Percentiles rank a stretch among this genome's conserved stretches.
These are phyloP conservation scores for Takashimella koratensis DNA, from an alignment of 1,284 basidiomycete genomes.

Conservation along the genomic window DNA sequence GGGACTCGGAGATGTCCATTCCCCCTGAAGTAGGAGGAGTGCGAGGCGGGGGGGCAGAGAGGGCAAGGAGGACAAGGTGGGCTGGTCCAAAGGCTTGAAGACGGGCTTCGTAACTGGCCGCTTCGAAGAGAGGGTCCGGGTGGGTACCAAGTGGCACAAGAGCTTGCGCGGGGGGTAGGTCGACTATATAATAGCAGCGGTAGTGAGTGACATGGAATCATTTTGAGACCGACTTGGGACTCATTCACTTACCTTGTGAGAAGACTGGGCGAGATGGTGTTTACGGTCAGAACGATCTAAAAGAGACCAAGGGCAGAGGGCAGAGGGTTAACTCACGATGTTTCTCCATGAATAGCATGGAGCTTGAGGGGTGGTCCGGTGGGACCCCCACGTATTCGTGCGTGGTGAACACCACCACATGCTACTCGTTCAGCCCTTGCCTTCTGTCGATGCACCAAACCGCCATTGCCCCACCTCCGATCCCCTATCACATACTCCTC, in stretches of 20 bases:
- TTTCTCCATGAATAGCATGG: slow-evolving; percentile 73
- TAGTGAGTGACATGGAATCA: neutral
- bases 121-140: slow-evolving; percentile 67
- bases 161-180: slow-evolving; percentile 40
- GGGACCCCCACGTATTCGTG: slow-evolving; percentile 81
- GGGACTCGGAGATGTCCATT: no score
- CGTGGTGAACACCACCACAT: slow-evolving; percentile 62
- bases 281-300: neutral
- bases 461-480: neutral
- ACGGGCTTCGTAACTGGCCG: slow-evolving; percentile 68
- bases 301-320: no score
- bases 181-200: slow-evolving; percentile 1
- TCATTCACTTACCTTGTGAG: slow-evolving; percentile 10
- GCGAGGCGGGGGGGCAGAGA: no score
- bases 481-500: no score
- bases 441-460: neutral
- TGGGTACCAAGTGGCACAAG: slow-evolving; percentile 78
- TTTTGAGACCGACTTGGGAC: neutral
- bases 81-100: slow-evolving; percentile 75
- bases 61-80: slow-evolving; percentile 79
- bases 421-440: no score
- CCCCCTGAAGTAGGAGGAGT: no score
- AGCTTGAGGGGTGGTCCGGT: slow-evolving; percentile 69
- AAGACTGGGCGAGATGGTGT: slow-evolving; percentile 6
- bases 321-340: slow-evolving; percentile 22